Evolutionary conservation across 257 asterid genomes (phyloP).

Genomic region (Solanum dulcamara): DNA sequence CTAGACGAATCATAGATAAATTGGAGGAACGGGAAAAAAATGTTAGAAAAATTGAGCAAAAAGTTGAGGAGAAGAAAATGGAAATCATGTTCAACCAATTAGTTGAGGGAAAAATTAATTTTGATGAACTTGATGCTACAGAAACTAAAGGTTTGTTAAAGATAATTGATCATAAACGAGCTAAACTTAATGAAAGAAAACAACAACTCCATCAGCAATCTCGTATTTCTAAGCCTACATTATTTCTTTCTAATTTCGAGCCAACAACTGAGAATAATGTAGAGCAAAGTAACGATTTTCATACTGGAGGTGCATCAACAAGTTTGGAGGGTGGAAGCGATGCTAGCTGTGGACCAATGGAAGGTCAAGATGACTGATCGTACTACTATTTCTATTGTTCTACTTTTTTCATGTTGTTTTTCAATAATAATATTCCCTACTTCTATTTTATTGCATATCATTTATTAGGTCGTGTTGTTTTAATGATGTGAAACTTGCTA

Average conservation of each 20-base stretch:
- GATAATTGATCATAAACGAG: background rate
- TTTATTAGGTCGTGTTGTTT: background rate
- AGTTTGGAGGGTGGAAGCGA: background rate
- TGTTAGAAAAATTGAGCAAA: too few relatives aligned
- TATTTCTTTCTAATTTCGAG: too few relatives aligned
- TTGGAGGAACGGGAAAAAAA: too few relatives aligned
- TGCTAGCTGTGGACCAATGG: too few relatives aligned
- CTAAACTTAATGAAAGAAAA: background rate
- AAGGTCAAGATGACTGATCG: background rate
- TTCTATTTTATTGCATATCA: background rate
- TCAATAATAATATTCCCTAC: background rate
- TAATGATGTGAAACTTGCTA: background rate
- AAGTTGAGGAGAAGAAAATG: too few relatives aligned
- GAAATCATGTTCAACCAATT: too few relatives aligned
- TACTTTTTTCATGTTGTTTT: background rate
- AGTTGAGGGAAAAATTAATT: background rate
- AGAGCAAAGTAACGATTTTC: background rate
- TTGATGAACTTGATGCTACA: background rate
- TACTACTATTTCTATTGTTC: too few relatives aligned
- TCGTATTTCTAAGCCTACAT: too few relatives aligned
- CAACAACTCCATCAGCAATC: background rate
- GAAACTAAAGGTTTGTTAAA: background rate
- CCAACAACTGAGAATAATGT: too few relatives aligned
- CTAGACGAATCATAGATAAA: too few relatives aligned
- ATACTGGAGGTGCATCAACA: background rate